Evolutionary conservation across 306 rosid species (phyloP).

Genomic region (Cucumis hystrix): DNA sequence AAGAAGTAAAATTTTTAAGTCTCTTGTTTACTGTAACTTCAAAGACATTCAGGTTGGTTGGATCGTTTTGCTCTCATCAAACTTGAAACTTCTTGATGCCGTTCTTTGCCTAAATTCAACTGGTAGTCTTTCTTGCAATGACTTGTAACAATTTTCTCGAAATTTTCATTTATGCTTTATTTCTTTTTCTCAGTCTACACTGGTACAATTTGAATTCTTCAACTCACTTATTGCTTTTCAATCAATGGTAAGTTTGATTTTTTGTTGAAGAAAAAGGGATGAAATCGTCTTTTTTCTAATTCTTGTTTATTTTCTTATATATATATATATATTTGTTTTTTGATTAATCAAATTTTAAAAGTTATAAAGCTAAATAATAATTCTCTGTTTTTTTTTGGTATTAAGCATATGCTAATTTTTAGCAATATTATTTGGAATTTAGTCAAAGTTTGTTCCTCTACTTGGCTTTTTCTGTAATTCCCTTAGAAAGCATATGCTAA

Average conservation of each 20-base stretch:
- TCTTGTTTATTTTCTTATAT: background rate
- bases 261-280: background rate
- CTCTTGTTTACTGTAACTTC: background rate
- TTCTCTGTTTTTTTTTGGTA: background rate
- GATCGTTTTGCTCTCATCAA: background rate
- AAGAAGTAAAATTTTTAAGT: background rate
- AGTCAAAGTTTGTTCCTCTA: background rate
- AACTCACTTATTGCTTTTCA: background rate
- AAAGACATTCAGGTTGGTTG: background rate
- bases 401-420: background rate
- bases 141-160: background rate
- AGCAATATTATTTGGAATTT: background rate
- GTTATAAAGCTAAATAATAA: background rate
- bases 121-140: background rate
- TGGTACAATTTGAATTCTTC: background rate
- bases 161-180: background rate
- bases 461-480: background rate
- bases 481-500: background rate
- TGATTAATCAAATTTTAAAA: background rate
- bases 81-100: background rate
- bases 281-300: background rate
- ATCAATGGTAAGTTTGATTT: background rate
- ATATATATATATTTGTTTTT: background rate
- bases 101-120: background rate
- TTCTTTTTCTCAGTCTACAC: background rate